Base-by-base conservation (phyloP, 768 basidiomycete genomes). In the Xerocomellus intermedius region DNA sequence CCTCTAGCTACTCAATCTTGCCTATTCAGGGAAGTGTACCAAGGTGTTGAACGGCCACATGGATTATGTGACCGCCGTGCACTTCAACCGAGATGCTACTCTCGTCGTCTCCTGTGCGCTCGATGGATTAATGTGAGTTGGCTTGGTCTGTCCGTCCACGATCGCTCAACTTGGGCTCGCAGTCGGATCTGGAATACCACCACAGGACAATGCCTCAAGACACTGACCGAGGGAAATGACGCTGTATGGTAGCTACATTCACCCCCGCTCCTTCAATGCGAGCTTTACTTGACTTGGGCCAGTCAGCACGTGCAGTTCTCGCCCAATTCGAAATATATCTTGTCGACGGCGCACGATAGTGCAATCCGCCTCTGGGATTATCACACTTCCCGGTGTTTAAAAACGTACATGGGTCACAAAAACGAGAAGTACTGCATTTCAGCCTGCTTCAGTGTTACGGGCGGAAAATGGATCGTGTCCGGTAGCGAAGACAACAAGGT, bases 141-240 rank as follows among this genome's bases (percentile, higher is more conserved):
- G 62, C 35, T 21, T n/a, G 14, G 3, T 14, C 14, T 43, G 38
- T 24, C 52, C 39, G 4, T 39, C 33, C 38, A 45, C 24, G 38
- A 26, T 58, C 30, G 47, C 54, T 45, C 51, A 28, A 12, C 17
- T 21, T n/a, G 3, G 4, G 16, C 42, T 38, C 21, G 7, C 64
- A 98, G 96, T 64, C 95, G 96, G 28, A 89, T 99, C 69, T 99
- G 96, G 96, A 92, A 94, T 60, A 87, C 91, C 0, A 81, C 84
- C 19, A 87, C 90, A 19, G 95, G 94, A 0, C 94, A 98, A 65
- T 99, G 96, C 71, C 81, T 99, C 28, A 98, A 97, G 73, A 98
- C 96, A 0, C 80, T 99, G 24, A 90, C 92, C 10, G 94, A 97
- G 72, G 91, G 91, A 17, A 85, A 89, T 48, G 84, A 90, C 42